phyloP scores from a whole-genome alignment of 768 basidiomycete genomes.

The Clitopilus hobsonii region DNA sequence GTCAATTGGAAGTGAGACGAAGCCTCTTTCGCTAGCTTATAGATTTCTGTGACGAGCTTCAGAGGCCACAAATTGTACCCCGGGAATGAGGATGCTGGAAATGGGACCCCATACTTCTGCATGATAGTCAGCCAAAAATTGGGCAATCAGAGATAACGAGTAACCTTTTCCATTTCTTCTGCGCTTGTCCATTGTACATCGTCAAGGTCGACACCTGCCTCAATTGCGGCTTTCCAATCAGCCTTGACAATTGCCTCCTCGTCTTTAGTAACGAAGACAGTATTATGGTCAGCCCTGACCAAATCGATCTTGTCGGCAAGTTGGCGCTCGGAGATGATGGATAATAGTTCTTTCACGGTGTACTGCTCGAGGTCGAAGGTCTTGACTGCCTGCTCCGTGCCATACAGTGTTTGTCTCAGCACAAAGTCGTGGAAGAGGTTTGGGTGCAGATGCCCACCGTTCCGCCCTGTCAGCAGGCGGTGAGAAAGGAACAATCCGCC shows the following conservation, averaged over 20 bases:
- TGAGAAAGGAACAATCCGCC: neutral
- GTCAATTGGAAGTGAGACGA: conserved; percentile 34
- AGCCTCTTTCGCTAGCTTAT: conserved; percentile 31
- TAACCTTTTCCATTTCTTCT: conserved; percentile 45
- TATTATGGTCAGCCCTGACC: conserved; percentile 49
- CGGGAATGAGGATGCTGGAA: conserved; percentile 46
- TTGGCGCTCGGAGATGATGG: conserved; percentile 39
- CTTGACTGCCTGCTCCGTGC: conserved; percentile 49
- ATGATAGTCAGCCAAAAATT: neutral
- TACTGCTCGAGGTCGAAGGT: conserved; percentile 54
- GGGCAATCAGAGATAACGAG: conserved; percentile 2
- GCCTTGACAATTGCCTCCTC: conserved; percentile 31
- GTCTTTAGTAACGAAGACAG: conserved; percentile 41
- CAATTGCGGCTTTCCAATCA: conserved; percentile 50
- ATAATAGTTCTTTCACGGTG: conserved; percentile 42
- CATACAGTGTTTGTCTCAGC: conserved; percentile 31
- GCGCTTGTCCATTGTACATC: conserved; percentile 40
- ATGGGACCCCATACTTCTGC: conserved; percentile 39
- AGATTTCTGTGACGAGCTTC: conserved; percentile 73
- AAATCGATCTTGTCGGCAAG: conserved; percentile 55
- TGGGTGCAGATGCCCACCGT: conserved; percentile 73
- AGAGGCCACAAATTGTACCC: conserved; percentile 75
- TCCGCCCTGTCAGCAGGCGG: conserved; percentile 46
- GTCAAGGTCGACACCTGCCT: conserved; percentile 44
- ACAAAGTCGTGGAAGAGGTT: conserved; percentile 42